These are phyloP conservation scores for Antitrichia curtipendula DNA, from an alignment of 225 moss, liverwort and hornwort genomes.

Conservation along the genomic window DNA sequence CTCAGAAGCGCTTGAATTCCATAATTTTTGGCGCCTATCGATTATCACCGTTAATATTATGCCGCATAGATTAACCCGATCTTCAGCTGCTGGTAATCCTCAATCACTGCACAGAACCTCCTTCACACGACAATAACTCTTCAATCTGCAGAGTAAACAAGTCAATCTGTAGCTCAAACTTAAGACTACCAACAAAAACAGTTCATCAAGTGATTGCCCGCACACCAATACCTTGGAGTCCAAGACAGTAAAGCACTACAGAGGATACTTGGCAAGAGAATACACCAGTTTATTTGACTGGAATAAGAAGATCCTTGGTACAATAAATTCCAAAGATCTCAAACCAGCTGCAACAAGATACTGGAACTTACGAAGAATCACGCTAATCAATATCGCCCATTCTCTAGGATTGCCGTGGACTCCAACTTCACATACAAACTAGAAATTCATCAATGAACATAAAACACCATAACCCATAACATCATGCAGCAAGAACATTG, in stretches of 20 bases:
- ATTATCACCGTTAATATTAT: too few species aligned
- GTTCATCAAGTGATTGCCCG: rapidly evolving
- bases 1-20: background rate
- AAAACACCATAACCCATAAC: background rate
- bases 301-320: rapidly evolving
- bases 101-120: too few species aligned
- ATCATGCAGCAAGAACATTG: background rate
- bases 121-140: too few species aligned
- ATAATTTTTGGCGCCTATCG: too few species aligned
- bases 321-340: background rate
- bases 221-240: background rate
- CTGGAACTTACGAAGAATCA: background rate
- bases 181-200: background rate
- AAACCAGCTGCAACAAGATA: background rate
- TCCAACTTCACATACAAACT: background rate
- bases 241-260: too few species aligned
- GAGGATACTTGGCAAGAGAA: background rate
- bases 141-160: background rate
- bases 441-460: background rate
- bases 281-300: background rate
- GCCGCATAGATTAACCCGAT: too few species aligned
- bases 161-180: background rate
- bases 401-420: background rate
- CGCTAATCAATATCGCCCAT: background rate
- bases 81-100: too few species aligned